Evolutionary conservation across 108 stramenopile genomes (phyloP), one percentile per base, ranked within the genome.

Genomic region (Nannochloropsis oceanica): DNA sequence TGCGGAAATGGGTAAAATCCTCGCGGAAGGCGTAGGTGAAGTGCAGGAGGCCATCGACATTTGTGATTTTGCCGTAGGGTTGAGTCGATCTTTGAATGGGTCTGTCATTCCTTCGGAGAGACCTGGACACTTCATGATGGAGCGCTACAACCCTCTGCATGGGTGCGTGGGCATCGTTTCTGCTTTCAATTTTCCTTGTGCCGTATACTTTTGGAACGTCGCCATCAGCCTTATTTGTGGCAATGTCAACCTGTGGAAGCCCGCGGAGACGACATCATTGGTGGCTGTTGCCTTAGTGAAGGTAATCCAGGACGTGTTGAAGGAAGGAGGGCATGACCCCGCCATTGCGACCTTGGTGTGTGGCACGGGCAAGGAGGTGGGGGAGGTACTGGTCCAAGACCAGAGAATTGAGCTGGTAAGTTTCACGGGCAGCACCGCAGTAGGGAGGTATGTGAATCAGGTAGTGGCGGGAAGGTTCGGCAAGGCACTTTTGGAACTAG

Each of bases 41-140:
- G 90, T 90, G 9, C 90, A 90, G 85, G 90, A 90, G 42, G 81
- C 85, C 46, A 50, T 90, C n/a, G 90, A 90, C 83, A 90, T 90
- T 27, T 90, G 90, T 84, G 87, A 87, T 87, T 42, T 87, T 27
- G 90, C 90, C 27, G 84, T 81, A 26, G 90, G 90, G 12, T 43
- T 89, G 34, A 80, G 59, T 42, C 85, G 90, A 20, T 22, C 46
- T n/a, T 44, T 90, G 18, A 25, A 44, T 26, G 90, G 90, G 20
- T 84, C 85, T 83, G 80, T 90, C 27, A 42, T 90, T 43, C 90
- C 90, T 14, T 88, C 87, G 13, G 90, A 90, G 85, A 81, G 90
- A 34, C 25, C 81, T 34, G 87, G 85, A 14, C 90, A 90, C 79
- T 25, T 79, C 12, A 80, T 90, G 81, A 84, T 90, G 83, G 90